Percentiles rank a stretch among this genome's conserved stretches.
Evolutionary conservation across 768 basidiomycete species (phyloP).

Genomic region (Russula griseocarnosa): DNA sequence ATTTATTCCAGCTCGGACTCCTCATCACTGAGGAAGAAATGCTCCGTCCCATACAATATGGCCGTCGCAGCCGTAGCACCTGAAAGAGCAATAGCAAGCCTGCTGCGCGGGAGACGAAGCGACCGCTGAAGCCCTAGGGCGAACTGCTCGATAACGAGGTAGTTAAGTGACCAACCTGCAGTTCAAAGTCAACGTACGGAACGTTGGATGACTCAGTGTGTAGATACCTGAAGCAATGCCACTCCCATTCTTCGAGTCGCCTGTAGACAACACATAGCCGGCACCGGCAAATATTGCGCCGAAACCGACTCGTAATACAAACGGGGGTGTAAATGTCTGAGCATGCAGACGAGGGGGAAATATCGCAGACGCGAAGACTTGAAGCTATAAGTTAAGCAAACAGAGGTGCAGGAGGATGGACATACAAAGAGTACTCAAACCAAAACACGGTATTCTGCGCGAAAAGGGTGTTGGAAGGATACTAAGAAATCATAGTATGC

Average conservation of each 20-base stretch:
- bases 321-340: slow-evolving; percentile 38
- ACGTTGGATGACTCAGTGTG: neutral
- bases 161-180: slow-evolving; percentile 46
- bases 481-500: neutral
- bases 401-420: slow-evolving; percentile 1
- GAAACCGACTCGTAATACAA: slow-evolving; percentile 44
- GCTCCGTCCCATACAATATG: slow-evolving; percentile 25
- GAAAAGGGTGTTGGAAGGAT: neutral
- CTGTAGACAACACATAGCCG: slow-evolving; percentile 41
- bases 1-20: slow-evolving; percentile 17
- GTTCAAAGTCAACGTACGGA: neutral
- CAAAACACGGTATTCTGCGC: slow-evolving; percentile 32
- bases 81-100: slow-evolving; percentile 37
- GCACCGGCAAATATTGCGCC: slow-evolving; percentile 43
- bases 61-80: slow-evolving; percentile 24
- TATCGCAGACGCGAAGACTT: slow-evolving; percentile 39
- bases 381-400: neutral
- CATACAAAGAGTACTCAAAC: slow-evolving; percentile 38
- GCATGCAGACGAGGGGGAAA: slow-evolving; percentile 37
- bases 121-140: slow-evolving; percentile 33
- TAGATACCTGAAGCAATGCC: slow-evolving; percentile 41
- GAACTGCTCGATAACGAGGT: slow-evolving; percentile 39
- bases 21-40: slow-evolving; percentile 17
- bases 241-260: slow-evolving; percentile 43
- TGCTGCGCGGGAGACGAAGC: slow-evolving; percentile 34